These are phyloP conservation scores for Colletotrichum sp. DNA, from an alignment of 2,329 filamentous ascomycete genomes.

Conservation along the genomic window DNA sequence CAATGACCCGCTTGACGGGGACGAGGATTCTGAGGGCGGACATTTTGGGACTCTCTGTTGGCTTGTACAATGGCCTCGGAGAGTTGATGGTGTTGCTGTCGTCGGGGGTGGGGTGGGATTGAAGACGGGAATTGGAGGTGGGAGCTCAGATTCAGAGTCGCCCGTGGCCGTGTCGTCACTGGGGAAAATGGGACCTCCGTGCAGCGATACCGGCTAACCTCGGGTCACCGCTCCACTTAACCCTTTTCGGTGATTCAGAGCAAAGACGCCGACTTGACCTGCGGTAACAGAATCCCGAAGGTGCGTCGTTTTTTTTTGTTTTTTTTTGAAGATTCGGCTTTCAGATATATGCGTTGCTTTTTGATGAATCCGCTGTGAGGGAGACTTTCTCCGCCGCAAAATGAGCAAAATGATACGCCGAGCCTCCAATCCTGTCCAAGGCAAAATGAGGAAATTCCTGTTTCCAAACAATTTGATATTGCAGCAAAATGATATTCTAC, in stretches of 20 bases:
- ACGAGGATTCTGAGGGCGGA: conserved; percentile 64
- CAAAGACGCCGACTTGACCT: not conserved
- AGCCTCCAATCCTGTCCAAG: not conserved
- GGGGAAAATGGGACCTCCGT: conserved; percentile 23
- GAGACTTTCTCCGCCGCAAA: not conserved
- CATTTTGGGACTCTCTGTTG: conserved; percentile 15
- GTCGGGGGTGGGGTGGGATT: conserved; percentile 20
- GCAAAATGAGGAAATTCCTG: not conserved
- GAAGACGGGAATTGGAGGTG: conserved; percentile 15
- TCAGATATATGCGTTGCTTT: not conserved
- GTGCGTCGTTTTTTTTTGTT: not conserved
- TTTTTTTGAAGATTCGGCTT: not conserved
- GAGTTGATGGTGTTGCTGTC: conserved; percentile 7
- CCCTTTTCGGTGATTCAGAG: conserved; percentile 16
- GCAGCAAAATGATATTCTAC: conserved; percentile 12
- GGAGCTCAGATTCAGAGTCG: conserved; percentile 10
- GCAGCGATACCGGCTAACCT: conserved; percentile 49
- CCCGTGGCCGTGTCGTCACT: conserved; percentile 17
- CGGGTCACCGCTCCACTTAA: conserved; percentile 31
- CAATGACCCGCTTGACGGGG: conserved; percentile 84
- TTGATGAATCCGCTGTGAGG: not conserved
- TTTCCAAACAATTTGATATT: conserved; percentile 1
- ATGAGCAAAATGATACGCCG: not conserved
- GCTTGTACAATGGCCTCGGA: conserved; percentile 7
- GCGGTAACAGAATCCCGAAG: not conserved